Percentiles rank a stretch among this genome's conserved stretches.
Evolutionary conservation across 345 rosid species (phyloP).

Genomic region (Gynandropsis gynandra): DNA sequence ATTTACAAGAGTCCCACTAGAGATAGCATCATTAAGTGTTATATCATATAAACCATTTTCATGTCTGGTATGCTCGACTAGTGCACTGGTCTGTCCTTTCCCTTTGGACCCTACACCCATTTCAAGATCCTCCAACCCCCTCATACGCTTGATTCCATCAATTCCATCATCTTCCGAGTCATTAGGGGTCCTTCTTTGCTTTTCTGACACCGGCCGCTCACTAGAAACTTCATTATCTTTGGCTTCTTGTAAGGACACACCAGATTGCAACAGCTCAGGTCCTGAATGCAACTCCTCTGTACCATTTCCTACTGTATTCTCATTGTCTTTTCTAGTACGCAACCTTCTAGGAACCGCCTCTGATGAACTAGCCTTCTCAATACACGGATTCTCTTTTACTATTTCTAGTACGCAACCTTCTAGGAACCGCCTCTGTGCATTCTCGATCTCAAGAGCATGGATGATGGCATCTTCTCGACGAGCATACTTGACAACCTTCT

Average conservation of each 20-base stretch:
- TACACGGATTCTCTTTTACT: slow-evolving; percentile 26
- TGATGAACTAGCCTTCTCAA: slow-evolving; percentile 33
- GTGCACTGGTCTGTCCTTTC: slow-evolving; percentile 27
- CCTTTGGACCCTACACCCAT: slow-evolving; percentile 42
- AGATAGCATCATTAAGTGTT: slow-evolving; percentile 37
- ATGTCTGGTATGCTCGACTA: slow-evolving; percentile 29
- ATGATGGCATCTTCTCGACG: slow-evolving; percentile 97
- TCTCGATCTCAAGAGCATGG: slow-evolving; percentile 94
- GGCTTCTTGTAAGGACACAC: slow-evolving; percentile 43
- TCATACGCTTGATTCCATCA: slow-evolving; percentile 84
- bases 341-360: slow-evolving; percentile 36
- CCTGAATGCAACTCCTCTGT: slow-evolving; percentile 37
- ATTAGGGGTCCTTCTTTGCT: slow-evolving; percentile 80
- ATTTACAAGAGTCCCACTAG: slow-evolving; percentile 46
- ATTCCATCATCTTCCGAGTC: slow-evolving; percentile 93
- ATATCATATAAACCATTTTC: slow-evolving; percentile 40
- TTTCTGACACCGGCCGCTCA: slow-evolving; percentile 39
- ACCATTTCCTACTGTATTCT: slow-evolving; percentile 33
- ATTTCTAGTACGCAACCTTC: slow-evolving; percentile 29
- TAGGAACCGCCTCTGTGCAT: no score
- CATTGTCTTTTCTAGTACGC: slow-evolving; percentile 42
- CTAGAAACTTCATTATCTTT: slow-evolving; percentile 41
- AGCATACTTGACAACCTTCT: slow-evolving; percentile 89
- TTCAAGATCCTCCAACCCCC: slow-evolving; percentile 89
- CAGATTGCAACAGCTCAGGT: slow-evolving; percentile 52